Conservation (phyloP, 805 yeast species). For the Jamesozyma jinghongensis region DNA sequence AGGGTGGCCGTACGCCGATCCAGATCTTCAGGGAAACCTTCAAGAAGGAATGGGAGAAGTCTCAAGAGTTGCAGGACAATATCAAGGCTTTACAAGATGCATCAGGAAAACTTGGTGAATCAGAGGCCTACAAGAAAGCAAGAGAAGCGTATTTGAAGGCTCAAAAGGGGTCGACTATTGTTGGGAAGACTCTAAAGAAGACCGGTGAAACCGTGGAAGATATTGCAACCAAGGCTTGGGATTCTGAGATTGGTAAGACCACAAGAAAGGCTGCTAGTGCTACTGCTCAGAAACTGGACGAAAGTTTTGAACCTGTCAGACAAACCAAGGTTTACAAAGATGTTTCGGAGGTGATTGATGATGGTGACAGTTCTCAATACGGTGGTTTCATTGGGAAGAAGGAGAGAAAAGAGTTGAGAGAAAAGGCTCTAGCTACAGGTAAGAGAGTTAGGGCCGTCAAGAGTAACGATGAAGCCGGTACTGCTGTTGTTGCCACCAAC, state of each 20-base stretch:
- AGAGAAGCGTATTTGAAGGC: constrained; percentile 87
- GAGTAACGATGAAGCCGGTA: constrained; percentile 75
- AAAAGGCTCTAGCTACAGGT: constrained; percentile 50
- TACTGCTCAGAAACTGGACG: constrained; percentile 80
- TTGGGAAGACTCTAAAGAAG: constrained; percentile 65
- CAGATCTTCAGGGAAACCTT: constrained; percentile 92
- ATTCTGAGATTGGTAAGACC: constrained; percentile 80
- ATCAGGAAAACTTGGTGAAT: constrained; percentile 87
- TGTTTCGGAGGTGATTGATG: constrained; percentile 79
- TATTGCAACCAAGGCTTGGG: constrained; percentile 91
- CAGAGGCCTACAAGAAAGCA: constrained; percentile 87
- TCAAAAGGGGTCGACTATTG: constrained; percentile 59
- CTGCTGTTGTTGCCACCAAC: constrained; percentile 73
- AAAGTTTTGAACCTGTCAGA: constrained; percentile 84
- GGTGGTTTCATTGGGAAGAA: constrained; percentile 90
- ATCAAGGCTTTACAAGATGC: constrained; percentile 94
- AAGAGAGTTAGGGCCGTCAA: constrained; percentile 57
- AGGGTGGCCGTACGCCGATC: constrained; percentile 47
- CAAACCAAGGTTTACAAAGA: constrained; percentile 84
- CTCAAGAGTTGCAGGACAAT: constrained; percentile 80
- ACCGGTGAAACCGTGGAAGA: constrained; percentile 93
- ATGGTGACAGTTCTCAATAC: constrained; percentile 78
- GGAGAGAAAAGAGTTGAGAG: constrained; percentile 65
- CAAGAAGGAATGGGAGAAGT: constrained; percentile 82
- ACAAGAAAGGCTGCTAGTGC: constrained; percentile 78